These are phyloP conservation scores for Rosa persica DNA, from an alignment of 306 rosid genomes.

Conservation along the genomic window DNA sequence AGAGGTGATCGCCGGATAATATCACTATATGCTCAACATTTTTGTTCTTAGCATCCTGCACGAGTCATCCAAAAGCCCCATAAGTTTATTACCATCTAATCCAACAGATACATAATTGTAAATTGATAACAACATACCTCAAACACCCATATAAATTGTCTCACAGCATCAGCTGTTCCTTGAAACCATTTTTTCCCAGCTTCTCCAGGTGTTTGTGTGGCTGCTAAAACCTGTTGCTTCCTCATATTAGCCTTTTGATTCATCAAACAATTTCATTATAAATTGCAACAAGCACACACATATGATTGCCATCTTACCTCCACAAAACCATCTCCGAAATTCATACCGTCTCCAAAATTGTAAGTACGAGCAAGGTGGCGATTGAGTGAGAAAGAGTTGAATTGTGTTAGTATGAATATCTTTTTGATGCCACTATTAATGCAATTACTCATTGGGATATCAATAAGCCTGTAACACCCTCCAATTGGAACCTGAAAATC, in stretches of 20 bases:
- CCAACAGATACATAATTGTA: background rate
- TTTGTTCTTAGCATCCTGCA: slow-evolving; percentile 86
- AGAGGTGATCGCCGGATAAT: slow-evolving; percentile 93
- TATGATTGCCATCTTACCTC: slow-evolving; percentile 51
- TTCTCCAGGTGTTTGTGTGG: slow-evolving; percentile 91
- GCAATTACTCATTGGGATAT: slow-evolving; percentile 95
- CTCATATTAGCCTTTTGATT: slow-evolving; percentile 22
- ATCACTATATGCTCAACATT: slow-evolving; percentile 82
- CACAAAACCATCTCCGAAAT: slow-evolving; percentile 83
- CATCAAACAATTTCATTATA: slow-evolving; percentile 7
- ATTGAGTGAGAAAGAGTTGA: slow-evolving; percentile 85
- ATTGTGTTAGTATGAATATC: slow-evolving; percentile 79
- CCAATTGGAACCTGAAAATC: slow-evolving; percentile 84
- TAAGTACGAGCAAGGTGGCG: slow-evolving; percentile 81
- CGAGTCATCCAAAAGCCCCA: slow-evolving; percentile 9
- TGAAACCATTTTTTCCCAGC: slow-evolving; percentile 92
- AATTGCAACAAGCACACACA: background rate
- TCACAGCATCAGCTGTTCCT: slow-evolving; percentile 96
- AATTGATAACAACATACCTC: slow-evolving; percentile 54
- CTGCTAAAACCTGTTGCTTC: slow-evolving; percentile 77
- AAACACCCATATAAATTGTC: slow-evolving; percentile 91
- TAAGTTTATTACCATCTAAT: background rate
- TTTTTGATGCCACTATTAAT: slow-evolving; percentile 87
- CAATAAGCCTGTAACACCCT: slow-evolving; percentile 88
- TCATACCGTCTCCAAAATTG: slow-evolving; percentile 74